phyloP scores from a whole-genome alignment of 2,329 filamentous ascomycete genomes.

The Sclerotinia subarctica region DNA sequence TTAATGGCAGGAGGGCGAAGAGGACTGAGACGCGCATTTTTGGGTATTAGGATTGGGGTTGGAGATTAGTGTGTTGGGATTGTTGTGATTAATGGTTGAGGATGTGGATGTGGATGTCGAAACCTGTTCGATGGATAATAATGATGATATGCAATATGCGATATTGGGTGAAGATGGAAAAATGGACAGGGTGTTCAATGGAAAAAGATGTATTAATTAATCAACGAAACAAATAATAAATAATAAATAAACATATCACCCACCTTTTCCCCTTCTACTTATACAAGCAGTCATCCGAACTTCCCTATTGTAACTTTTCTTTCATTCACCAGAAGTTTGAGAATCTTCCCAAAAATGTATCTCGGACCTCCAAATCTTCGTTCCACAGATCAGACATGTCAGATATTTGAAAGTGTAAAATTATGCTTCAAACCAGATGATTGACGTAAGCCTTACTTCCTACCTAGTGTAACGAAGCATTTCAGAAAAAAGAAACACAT shows the following conservation, averaged over 20 bases:
- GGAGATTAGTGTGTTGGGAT: neutral
- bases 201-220: no score
- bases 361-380: neutral
- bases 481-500: neutral
- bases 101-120: neutral
- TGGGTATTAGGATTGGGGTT: neutral
- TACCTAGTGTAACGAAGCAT: no score
- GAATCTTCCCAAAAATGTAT: neutral
- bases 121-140: neutral
- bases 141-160: no score
- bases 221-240: neutral
- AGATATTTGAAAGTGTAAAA: neutral
- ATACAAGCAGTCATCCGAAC: neutral
- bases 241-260: neutral
- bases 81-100: neutral
- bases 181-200: neutral
- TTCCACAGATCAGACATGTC: neutral
- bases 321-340: neutral
- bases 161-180: neutral
- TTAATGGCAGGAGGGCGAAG: neutral
- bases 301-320: neutral
- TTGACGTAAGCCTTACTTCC: neutral
- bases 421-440: neutral
- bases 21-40: constrained; percentile 13
- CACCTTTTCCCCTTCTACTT: neutral